These are phyloP conservation scores for Panaeolus cyanescens DNA, from an alignment of 768 basidiomycete species.

Conservation along the genomic window DNA sequence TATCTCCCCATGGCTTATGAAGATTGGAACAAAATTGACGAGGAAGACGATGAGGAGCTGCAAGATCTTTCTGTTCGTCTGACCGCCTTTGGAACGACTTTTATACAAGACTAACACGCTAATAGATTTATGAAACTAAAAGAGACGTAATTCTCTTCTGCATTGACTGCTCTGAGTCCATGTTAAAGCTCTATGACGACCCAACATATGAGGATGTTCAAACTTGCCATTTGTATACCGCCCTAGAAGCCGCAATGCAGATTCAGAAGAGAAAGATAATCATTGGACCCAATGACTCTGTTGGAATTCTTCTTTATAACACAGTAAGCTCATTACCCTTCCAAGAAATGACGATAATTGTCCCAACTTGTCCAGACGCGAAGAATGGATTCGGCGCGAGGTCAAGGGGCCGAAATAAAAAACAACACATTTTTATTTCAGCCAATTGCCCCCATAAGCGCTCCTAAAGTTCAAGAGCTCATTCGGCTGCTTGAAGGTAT, in stretches of 20 bases:
- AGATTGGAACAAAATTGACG: conserved; percentile 78
- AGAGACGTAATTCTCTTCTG: conserved; percentile 92
- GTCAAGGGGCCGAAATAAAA: conserved; percentile 63
- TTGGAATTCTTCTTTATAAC: conserved; percentile 92
- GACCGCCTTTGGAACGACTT: background rate
- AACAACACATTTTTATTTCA: conserved; percentile 73
- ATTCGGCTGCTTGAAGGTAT: conserved; percentile 78
- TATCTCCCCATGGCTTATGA: conserved; percentile 66
- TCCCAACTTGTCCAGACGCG: conserved; percentile 36
- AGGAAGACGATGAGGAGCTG: conserved; percentile 83
- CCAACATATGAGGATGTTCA: conserved; percentile 63
- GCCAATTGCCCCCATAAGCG: conserved; percentile 74
- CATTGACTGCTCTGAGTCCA: conserved; percentile 91
- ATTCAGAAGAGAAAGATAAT: conserved; percentile 91
- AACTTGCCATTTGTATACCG: conserved; percentile 76
- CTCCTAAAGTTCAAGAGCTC: conserved; percentile 79
- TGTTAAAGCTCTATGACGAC: conserved; percentile 75
- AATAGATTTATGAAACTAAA: conserved; percentile 68
- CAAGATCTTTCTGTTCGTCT: conserved; percentile 63
- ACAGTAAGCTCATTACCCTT: conserved; percentile 56
- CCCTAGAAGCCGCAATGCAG: conserved; percentile 82
- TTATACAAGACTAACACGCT: background rate
- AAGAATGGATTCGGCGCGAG: conserved; percentile 38
- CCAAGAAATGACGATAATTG: background rate
- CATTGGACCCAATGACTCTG: conserved; percentile 82